Conservation (phyloP, 2,329 filamentous ascomycete genomes). For the Botrytis hyacinthi region DNA sequence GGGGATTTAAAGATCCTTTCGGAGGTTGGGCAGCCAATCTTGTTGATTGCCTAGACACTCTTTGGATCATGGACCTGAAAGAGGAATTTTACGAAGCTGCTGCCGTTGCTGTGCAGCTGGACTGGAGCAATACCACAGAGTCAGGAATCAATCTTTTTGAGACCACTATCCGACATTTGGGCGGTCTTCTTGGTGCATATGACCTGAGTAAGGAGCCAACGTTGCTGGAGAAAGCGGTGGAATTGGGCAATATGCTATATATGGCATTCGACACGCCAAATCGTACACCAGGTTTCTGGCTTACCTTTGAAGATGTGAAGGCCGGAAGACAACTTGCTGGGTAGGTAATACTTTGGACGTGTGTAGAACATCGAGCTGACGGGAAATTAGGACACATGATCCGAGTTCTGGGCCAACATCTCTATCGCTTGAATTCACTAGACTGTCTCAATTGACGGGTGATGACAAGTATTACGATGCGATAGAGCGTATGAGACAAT, state of each 20-base stretch:
- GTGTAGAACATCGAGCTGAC: background rate
- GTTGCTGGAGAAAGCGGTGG: constrained; percentile 34
- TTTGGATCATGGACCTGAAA: constrained; percentile 80
- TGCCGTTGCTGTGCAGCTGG: constrained; percentile 61
- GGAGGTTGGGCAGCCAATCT: constrained; percentile 85
- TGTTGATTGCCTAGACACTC: constrained; percentile 74
- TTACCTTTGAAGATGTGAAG: constrained; percentile 17
- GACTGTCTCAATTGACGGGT: constrained; percentile 58
- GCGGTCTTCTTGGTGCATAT: constrained; percentile 40
- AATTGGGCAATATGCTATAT: constrained; percentile 38
- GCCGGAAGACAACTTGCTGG: constrained; percentile 8
- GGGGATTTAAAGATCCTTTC: constrained; percentile 70
- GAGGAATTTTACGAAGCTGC: constrained; percentile 63
- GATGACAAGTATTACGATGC: constrained; percentile 61
- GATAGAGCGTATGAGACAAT: constrained; percentile 53
- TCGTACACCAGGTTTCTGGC: constrained; percentile 15
- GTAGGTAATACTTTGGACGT: background rate
- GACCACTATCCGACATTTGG: constrained; percentile 42
- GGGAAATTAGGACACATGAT: constrained; percentile 5
- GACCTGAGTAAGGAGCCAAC: constrained; percentile 35
- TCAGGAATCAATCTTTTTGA: constrained; percentile 40
- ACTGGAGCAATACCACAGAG: constrained; percentile 24
- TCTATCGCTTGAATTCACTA: constrained; percentile 58
- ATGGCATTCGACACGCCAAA: constrained; percentile 44
- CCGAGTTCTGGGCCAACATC: constrained; percentile 43